Evolutionary conservation across 1,284 basidiomycete species (phyloP).

Genomic region (Pyrrhoderma noxium): DNA sequence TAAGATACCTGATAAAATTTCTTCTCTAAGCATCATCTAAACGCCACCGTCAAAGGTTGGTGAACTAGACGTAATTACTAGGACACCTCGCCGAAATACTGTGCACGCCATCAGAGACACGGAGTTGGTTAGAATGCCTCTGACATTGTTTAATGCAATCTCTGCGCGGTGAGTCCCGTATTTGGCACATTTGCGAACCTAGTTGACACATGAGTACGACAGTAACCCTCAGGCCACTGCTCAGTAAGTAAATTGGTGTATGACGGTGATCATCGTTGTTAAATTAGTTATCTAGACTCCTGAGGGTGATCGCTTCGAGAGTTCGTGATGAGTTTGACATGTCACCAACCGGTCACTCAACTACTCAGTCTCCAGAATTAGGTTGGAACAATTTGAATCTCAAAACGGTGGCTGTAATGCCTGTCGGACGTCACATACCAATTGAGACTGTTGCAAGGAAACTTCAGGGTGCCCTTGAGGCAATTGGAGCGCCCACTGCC

Average conservation of each 20-base stretch:
- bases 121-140: constrained; percentile 96
- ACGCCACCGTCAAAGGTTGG: constrained; percentile 34
- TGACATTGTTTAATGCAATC: constrained; percentile 96
- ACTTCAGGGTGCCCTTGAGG: constrained; percentile 80
- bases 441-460: constrained; percentile 84
- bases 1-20: not conserved
- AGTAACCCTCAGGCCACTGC: constrained; percentile 95
- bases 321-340: constrained; percentile 78
- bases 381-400: constrained; percentile 84
- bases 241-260: constrained; percentile 51
- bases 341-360: constrained; percentile 39
- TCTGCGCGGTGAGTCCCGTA: constrained; percentile 55
- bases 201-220: constrained; percentile 4
- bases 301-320: constrained; percentile 89
- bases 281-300: constrained; percentile 42
- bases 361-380: constrained; percentile 43
- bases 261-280: constrained; percentile 5
- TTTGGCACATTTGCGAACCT: constrained; percentile 1
- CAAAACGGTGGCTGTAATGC: constrained; percentile 87
- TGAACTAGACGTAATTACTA: constrained; percentile 97
- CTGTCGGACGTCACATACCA: constrained; percentile 76
- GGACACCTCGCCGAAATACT: constrained; percentile 80
- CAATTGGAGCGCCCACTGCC: constrained; percentile 81
- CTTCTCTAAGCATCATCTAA: not conserved
- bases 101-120: constrained; percentile 98